These are phyloP conservation scores for Naganishia sp. DNA, from an alignment of 1,284 basidiomycete species.

Conservation along the genomic window DNA sequence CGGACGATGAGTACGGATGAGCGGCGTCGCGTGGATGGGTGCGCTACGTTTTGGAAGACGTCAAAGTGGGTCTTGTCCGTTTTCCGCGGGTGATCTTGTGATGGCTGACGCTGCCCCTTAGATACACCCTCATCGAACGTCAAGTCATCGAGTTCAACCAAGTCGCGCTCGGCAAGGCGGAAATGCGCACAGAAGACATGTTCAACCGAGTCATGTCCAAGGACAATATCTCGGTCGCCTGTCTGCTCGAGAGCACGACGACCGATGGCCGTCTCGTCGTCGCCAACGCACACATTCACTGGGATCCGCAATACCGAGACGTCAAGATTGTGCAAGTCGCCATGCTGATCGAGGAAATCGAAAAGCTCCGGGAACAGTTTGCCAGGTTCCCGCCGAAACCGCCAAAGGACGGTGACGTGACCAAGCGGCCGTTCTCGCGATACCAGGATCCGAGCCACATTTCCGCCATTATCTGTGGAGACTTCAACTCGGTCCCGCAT, in stretches of 20 bases:
- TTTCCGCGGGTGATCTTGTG: neutral
- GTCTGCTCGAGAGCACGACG: constrained; percentile 80
- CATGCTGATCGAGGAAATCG: constrained; percentile 87
- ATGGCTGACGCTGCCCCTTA: constrained; percentile 47
- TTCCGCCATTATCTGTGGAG: constrained; percentile 86
- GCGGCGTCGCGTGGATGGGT: constrained; percentile 87
- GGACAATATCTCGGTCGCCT: constrained; percentile 90
- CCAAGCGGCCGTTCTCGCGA: constrained; percentile 59
- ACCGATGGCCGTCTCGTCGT: constrained; percentile 86
- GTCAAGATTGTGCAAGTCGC: constrained; percentile 97
- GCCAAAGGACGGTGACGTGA: constrained; percentile 32
- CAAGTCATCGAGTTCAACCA: constrained; percentile 93
- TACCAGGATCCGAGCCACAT: constrained; percentile 86
- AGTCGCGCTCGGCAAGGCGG: constrained; percentile 86
- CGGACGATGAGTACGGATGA: constrained; percentile 91
- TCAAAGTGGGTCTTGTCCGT: constrained; percentile 65
- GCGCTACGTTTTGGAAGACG: constrained; percentile 93
- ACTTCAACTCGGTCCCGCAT: constrained; percentile 86
- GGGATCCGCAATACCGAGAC: constrained; percentile 90
- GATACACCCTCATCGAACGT: constrained; percentile 90
- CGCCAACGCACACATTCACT: constrained; percentile 89
- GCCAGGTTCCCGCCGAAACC: constrained; percentile 74
- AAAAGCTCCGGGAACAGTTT: constrained; percentile 83
- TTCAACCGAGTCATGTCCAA: constrained; percentile 97
- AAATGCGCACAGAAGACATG: constrained; percentile 99